These are phyloP conservation scores for Apiotrichum gamsii DNA, from an alignment of 1,284 basidiomycete genomes.

Conservation along the genomic window DNA sequence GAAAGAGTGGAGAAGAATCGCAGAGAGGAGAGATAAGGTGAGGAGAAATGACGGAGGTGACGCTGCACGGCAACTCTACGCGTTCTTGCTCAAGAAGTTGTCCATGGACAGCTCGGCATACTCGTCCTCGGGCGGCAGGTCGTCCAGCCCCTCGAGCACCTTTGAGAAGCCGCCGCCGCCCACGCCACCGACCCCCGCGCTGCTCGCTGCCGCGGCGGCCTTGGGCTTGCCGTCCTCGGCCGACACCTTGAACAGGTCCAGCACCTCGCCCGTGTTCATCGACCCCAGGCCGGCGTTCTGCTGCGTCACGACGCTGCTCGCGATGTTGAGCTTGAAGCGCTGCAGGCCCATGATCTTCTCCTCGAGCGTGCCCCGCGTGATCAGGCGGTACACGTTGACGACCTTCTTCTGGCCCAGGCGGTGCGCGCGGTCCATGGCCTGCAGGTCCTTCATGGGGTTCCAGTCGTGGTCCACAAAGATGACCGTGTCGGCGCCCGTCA, in stretches of 20 bases:
- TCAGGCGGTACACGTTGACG: constrained; percentile 95
- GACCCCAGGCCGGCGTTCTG: constrained; percentile 88
- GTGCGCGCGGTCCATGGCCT: constrained; percentile 99
- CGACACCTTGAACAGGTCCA: constrained; percentile 86
- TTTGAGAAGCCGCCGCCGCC: constrained; percentile 58
- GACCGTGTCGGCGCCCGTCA: constrained; percentile 98
- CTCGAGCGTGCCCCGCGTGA: constrained; percentile 94
- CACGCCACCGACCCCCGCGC: too few relatives aligned
- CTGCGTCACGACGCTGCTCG: constrained; percentile 92
- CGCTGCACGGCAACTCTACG: constrained; percentile 1
- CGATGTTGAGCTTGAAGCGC: constrained; percentile 98
- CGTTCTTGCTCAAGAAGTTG: constrained; percentile 55
- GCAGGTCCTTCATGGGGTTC: constrained; percentile 99
- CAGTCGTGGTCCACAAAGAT: constrained; percentile 99
- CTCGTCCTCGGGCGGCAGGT: constrained; percentile 81
- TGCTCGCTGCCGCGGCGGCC: background rate
- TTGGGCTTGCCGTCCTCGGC: constrained; percentile 55
- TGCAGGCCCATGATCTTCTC: constrained; percentile 99
- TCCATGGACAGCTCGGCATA: constrained; percentile 78
- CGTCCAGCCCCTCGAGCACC: constrained; percentile 73
- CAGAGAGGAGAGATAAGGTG: background rate
- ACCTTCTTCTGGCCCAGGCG: constrained; percentile 98
- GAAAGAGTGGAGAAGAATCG: background rate
- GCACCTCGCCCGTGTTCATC: constrained; percentile 95
- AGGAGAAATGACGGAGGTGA: background rate